A percentile compares a stretch with the other conserved stretches of the same genome.
phyloP scores from a whole-genome alignment of 495 filamentous ascomycete species.

The Aspergillus baeticus region DNA sequence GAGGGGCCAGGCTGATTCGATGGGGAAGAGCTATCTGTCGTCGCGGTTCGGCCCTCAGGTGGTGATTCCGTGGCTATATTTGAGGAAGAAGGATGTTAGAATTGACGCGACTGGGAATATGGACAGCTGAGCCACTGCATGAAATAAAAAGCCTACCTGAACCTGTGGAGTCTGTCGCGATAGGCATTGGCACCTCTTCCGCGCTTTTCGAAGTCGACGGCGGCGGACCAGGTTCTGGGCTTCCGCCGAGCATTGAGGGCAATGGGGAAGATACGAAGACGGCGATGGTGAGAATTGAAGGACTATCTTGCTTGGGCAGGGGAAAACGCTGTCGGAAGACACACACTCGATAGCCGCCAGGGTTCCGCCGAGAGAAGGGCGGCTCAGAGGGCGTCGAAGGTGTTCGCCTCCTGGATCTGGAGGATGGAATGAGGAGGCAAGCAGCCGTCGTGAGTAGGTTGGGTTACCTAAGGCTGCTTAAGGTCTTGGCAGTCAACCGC shows the following conservation, averaged over 20 bases:
- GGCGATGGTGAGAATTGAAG: constrained; percentile 10
- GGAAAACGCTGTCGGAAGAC: constrained; percentile 8
- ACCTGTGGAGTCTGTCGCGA: constrained; percentile 26
- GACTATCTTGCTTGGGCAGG: neutral
- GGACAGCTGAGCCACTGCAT: neutral
- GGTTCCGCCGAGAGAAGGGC: constrained; percentile 20
- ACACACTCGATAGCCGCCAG: constrained; percentile 22
- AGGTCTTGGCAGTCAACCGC: constrained; percentile 23
- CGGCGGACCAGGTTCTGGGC: constrained; percentile 34
- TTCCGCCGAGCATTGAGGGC: constrained; percentile 40
- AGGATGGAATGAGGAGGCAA: constrained; percentile 15
- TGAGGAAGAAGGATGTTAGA: constrained; percentile 12
- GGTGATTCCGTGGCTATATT: constrained; percentile 30
- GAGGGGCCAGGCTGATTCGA: constrained; percentile 26
- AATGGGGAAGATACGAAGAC: constrained; percentile 12
- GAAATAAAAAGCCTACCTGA: constrained; percentile 16
- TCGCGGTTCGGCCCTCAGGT: constrained; percentile 27
- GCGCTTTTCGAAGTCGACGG: constrained; percentile 30
- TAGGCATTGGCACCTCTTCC: constrained; percentile 38
- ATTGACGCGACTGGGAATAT: constrained; percentile 2
- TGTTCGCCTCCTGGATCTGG: constrained; percentile 40
- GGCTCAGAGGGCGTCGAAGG: constrained; percentile 14
- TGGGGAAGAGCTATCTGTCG: constrained; percentile 26
- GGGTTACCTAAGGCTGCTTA: constrained; percentile 19
- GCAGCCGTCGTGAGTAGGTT: constrained; percentile 13